A percentile compares a stretch with the other conserved stretches of the same genome.
Evolutionary conservation across 495 filamentous ascomycete species (phyloP).

Genomic region (Extremus antarcticus): DNA sequence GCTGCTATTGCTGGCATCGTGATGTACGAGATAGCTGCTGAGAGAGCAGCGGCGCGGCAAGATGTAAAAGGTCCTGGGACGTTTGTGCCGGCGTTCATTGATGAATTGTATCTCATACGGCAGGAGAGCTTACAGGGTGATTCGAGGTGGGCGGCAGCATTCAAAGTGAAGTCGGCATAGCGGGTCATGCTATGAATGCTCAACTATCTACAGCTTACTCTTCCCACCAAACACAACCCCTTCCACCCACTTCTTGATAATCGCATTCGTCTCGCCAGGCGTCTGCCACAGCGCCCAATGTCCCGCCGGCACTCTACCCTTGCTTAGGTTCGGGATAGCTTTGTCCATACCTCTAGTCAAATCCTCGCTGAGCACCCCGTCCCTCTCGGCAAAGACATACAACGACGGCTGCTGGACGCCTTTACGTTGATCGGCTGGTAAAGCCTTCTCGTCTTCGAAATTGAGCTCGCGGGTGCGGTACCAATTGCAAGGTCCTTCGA

Average conservation of each 20-base stretch:
- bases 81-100: slow-evolving; percentile 78
- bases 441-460: slow-evolving; percentile 53
- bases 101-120: slow-evolving; percentile 43
- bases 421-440: slow-evolving; percentile 7
- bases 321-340: slow-evolving; percentile 48
- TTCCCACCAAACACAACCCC: slow-evolving; percentile 26
- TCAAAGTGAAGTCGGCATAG: slow-evolving; percentile 38
- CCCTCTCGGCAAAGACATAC: slow-evolving; percentile 61
- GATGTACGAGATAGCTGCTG: slow-evolving; percentile 78
- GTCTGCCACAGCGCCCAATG: slow-evolving; percentile 36
- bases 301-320: slow-evolving; percentile 26
- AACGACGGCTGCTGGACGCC: slow-evolving; percentile 56
- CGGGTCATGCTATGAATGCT: too few species aligned
- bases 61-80: slow-evolving; percentile 73
- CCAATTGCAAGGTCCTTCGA: slow-evolving; percentile 74
- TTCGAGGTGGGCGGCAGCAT: slow-evolving; percentile 39
- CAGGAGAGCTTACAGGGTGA: slow-evolving; percentile 36
- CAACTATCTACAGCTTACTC: slow-evolving; percentile 28
- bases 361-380: slow-evolving; percentile 49
- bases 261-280: slow-evolving; percentile 28
- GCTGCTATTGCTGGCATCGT: slow-evolving; percentile 59
- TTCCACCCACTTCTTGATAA: slow-evolving; percentile 32
- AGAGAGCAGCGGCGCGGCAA: slow-evolving; percentile 50
- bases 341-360: slow-evolving; percentile 59
- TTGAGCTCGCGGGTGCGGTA: slow-evolving; percentile 65